phyloP scores from a whole-genome alignment of 2,329 filamentous ascomycete genomes.

The Thielaviopsis cerberus region DNA sequence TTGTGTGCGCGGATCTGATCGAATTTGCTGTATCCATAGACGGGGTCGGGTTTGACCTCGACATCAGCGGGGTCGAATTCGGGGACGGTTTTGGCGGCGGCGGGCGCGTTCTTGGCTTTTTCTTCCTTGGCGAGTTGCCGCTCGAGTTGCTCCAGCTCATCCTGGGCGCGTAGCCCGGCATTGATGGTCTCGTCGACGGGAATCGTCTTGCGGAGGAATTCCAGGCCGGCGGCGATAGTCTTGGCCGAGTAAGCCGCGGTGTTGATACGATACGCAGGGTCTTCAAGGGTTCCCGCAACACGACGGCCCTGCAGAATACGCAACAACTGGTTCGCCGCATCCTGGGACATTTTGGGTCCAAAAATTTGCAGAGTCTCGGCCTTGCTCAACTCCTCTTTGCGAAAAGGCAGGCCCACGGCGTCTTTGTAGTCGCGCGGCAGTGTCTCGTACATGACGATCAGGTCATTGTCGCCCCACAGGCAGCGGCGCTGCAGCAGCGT shows the following conservation, averaged over 20 bases:
- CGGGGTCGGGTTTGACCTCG: constrained; percentile 23
- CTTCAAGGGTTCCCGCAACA: constrained; percentile 44
- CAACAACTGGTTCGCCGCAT: constrained; percentile 33
- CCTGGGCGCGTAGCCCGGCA: constrained; percentile 42
- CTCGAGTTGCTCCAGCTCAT: constrained; percentile 39
- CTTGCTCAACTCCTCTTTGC: constrained; percentile 28
- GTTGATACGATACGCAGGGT: constrained; percentile 32
- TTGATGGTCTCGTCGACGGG: constrained; percentile 42
- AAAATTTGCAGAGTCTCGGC: constrained; percentile 32
- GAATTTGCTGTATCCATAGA: constrained; percentile 39
- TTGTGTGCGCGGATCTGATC: constrained; percentile 38
- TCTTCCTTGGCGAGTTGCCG: constrained; percentile 15
- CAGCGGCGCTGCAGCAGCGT: constrained; percentile 2
- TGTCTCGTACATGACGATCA: constrained; percentile 36
- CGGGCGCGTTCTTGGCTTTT: constrained; percentile 11
- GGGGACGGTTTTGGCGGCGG: constrained; percentile 14
- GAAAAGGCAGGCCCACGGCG: constrained; percentile 34
- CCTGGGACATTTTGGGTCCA: constrained; percentile 26
- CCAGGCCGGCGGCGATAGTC: constrained; percentile 29
- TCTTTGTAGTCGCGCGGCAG: constrained; percentile 40
- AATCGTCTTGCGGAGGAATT: constrained; percentile 34
- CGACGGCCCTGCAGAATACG: constrained; percentile 42
- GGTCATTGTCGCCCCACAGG: constrained; percentile 13
- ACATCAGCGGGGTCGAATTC: constrained; percentile 12
- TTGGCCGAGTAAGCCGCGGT: constrained; percentile 25